Base-by-base conservation (phyloP, 2,329 filamentous ascomycete genomes). In the Cercospora sp. region DNA sequence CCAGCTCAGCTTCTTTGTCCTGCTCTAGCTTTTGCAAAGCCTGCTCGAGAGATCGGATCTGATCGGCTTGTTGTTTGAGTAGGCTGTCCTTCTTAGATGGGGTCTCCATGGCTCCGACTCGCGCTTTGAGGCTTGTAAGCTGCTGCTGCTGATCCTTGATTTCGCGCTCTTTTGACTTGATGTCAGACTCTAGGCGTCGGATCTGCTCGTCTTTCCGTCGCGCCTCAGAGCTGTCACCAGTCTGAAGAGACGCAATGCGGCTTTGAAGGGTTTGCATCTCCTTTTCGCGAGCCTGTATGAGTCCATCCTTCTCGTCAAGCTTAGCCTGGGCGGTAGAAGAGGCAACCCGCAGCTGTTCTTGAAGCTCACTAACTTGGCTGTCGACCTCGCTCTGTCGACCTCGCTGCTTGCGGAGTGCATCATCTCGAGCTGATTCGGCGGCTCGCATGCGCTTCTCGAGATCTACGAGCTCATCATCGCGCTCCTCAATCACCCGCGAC, bases 401-500 rank as follows among this genome's bases (percentile, higher is more conserved):
- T 42, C 92, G 90, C 65, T 77, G 74, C 67, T 74, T 73, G 16
- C 73, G 67, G 7, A 70, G 67, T 7, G 70, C 72, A 26, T 77
- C 74, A 60, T 75, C 74, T 53, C 75, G 71, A 8, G 68, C 70
- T 45, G 64, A 67, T 60, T 77, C 76, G 4, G 72, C 73, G 5
- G 72, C 67, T 7, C 76, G 72, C 16, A 78, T 67, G 16, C 73
- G 66, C 62, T 75, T 74, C 65, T 77, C 74, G n/a, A 80, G 70
- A 60, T 78, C 73, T 3, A 68, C 71, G 12, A 93, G 81, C 72
- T 92, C 89, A 69, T 94, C 91, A 61, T 95, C 91, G 20, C 88
- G 88, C 70, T 93, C 87, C 60, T 90, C 89, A 42, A 96, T 85
- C 1, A 87, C 77, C 2, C 89, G 87, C 66, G 94, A 90, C 76